These are phyloP conservation scores for Maudiozyma turicensis DNA, from an alignment of 805 yeast species.

Conservation along the genomic window DNA sequence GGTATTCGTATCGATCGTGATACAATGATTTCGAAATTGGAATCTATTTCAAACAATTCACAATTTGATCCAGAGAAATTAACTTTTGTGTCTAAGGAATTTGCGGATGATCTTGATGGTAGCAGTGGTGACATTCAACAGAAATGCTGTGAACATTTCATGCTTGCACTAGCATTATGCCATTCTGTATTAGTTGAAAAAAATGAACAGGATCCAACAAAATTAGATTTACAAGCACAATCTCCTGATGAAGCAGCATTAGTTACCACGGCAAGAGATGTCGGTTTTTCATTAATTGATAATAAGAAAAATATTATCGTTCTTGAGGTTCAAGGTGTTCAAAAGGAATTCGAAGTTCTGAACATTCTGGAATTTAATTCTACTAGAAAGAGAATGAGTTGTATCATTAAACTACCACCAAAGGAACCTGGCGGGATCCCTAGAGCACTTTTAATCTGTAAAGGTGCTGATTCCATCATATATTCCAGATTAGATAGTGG, in stretches of 20 bases:
- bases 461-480: slow-evolving; percentile 80
- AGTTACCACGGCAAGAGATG: slow-evolving; percentile 72
- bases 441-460: slow-evolving; percentile 59
- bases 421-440: slow-evolving; percentile 37
- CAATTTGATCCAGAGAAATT: slow-evolving; percentile 48
- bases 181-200: slow-evolving; percentile 69
- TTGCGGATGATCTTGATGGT: slow-evolving; percentile 51
- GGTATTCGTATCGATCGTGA: slow-evolving; percentile 48
- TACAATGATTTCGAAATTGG: slow-evolving; percentile 44
- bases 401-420: slow-evolving; percentile 59
- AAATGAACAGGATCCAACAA: slow-evolving; percentile 49
- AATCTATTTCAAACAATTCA: slow-evolving; percentile 30
- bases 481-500: slow-evolving; percentile 48
- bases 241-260: slow-evolving; percentile 86
- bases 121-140: slow-evolving; percentile 37
- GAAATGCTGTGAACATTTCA: slow-evolving; percentile 57
- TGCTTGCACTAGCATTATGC: slow-evolving; percentile 68
- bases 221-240: slow-evolving; percentile 57
- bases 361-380: slow-evolving; percentile 73
- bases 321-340: slow-evolving; percentile 58
- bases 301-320: slow-evolving; percentile 60
- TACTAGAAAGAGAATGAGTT: slow-evolving; percentile 82
- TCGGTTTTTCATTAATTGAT: slow-evolving; percentile 59
- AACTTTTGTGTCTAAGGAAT: slow-evolving; percentile 60
- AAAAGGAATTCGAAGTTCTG: slow-evolving; percentile 61